Conservation (phyloP, 495 filamentous ascomycete genomes). For the Penicillium manginii region DNA sequence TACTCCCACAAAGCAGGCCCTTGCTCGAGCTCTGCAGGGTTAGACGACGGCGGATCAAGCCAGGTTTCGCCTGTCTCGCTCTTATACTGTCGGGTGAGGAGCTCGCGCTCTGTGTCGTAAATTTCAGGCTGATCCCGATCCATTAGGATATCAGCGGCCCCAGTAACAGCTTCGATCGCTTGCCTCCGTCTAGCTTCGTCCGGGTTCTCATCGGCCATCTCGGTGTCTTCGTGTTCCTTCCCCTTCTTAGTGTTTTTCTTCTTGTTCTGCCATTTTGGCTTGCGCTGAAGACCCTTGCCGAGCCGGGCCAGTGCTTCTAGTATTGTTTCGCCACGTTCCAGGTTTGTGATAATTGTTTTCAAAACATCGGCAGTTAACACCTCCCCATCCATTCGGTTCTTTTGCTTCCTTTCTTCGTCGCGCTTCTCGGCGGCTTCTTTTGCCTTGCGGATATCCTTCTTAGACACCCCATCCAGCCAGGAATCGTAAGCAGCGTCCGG, state of each 20-base stretch:
- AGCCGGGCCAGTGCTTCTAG: conserved; percentile 86
- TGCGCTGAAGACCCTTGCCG: conserved; percentile 67
- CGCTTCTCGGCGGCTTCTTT: conserved; percentile 86
- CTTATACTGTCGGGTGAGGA: conserved; percentile 77
- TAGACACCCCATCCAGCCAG: conserved; percentile 90
- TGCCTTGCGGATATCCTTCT: conserved; percentile 88
- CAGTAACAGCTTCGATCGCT: conserved; percentile 80
- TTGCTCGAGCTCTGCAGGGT: conserved; percentile 29
- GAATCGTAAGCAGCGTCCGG: conserved; percentile 88
- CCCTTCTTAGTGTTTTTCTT: conserved; percentile 59
- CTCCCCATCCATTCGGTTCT: conserved; percentile 71
- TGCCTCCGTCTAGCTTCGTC: conserved; percentile 70
- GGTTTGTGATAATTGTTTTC: conserved; percentile 65
- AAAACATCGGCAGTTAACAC: conserved; percentile 76
- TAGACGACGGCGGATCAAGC: conserved; percentile 61
- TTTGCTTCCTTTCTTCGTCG: conserved; percentile 72
- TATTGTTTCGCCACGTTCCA: conserved; percentile 85
- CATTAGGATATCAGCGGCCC: conserved; percentile 83
- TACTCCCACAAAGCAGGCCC: conserved; percentile 78
- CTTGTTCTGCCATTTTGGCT: conserved; percentile 64
- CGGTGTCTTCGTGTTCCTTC: conserved; percentile 53
- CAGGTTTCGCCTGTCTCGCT: conserved; percentile 91
- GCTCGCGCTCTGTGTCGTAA: conserved; percentile 87
- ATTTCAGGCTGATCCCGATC: conserved; percentile 80
- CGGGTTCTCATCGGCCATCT: conserved; percentile 81